Evolutionary conservation across 129 eudicot genomes (phyloP).

Genomic region (Centrapalus pauciflorus): DNA sequence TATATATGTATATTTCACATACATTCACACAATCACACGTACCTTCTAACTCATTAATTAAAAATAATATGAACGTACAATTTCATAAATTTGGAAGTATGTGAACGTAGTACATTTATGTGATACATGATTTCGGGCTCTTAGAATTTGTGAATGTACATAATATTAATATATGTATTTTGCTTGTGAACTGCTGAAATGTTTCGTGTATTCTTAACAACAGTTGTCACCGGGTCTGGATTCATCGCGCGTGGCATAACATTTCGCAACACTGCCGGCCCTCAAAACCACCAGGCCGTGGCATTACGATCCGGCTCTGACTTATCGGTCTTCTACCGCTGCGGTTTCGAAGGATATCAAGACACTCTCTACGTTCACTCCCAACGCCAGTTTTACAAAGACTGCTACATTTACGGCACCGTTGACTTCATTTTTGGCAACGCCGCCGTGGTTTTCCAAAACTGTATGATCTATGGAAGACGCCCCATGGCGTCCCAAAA

Average conservation of each 20-base stretch:
- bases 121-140: no score
- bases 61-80: no score
- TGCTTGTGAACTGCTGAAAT: no score
- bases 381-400: conserved; percentile 58
- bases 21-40: no score
- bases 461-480: conserved; percentile 58
- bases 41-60: no score
- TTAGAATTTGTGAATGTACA: no score
- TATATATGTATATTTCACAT: no score
- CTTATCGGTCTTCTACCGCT: conserved; percentile 48
- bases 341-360: conserved; percentile 71
- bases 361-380: conserved; percentile 61
- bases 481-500: conserved; percentile 41
- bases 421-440: conserved; percentile 71
- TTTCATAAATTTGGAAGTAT: no score
- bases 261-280: conserved; percentile 69
- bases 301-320: conserved; percentile 55
- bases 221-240: conserved; percentile 52
- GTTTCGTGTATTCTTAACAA: neutral
- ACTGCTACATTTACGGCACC: conserved; percentile 64
- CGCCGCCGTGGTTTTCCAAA: conserved; percentile 63
- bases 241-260: conserved; percentile 71
- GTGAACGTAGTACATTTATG: no score
- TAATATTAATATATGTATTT: no score
- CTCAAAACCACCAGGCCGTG: conserved; percentile 59